These are phyloP conservation scores for Tremella fuciformis DNA, from an alignment of 768 basidiomycete genomes.

Conservation along the genomic window DNA sequence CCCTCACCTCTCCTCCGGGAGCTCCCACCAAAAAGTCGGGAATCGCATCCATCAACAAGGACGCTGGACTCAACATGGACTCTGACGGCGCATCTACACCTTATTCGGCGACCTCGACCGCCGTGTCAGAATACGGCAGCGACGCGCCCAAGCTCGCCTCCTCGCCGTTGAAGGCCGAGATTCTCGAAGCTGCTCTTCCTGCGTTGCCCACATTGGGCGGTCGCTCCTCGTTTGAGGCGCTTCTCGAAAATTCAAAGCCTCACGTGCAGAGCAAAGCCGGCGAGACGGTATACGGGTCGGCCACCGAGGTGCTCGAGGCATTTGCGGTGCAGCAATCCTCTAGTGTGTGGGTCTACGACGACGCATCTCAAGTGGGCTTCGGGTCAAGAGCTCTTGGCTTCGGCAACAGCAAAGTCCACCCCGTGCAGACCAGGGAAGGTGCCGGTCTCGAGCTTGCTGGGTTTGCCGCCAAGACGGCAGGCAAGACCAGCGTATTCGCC, in stretches of 20 bases:
- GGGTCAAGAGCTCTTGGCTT: conserved; percentile 26
- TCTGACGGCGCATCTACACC: conserved; percentile 39
- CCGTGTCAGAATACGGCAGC: conserved; percentile 41
- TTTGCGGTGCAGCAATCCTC: conserved; percentile 36
- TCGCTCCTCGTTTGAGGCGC: conserved; percentile 18
- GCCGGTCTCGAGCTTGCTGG: conserved; percentile 45
- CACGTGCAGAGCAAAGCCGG: conserved; percentile 32
- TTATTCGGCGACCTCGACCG: conserved; percentile 40
- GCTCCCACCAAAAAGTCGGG: conserved; percentile 27
- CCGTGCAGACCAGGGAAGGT: conserved; percentile 41
- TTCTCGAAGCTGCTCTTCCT: conserved; percentile 31
- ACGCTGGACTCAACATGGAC: conserved; percentile 32
- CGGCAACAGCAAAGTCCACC: conserved; percentile 20
- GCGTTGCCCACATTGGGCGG: background rate
- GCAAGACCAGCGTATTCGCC: conserved; percentile 57
- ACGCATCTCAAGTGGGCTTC: conserved; percentile 46
- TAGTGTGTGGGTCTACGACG: conserved; percentile 48
- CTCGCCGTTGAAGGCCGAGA: conserved; percentile 9
- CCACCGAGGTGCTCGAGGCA: conserved; percentile 42
- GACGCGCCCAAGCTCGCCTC: conserved; percentile 6
- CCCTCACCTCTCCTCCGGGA: conserved; percentile 44
- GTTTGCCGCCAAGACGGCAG: conserved; percentile 60
- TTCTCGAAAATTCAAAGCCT: conserved; percentile 34
- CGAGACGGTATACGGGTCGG: conserved; percentile 36
- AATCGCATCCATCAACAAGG: conserved; percentile 28